Conservation (phyloP, 345 rosid genomes). For the Citrus reticulata region DNA sequence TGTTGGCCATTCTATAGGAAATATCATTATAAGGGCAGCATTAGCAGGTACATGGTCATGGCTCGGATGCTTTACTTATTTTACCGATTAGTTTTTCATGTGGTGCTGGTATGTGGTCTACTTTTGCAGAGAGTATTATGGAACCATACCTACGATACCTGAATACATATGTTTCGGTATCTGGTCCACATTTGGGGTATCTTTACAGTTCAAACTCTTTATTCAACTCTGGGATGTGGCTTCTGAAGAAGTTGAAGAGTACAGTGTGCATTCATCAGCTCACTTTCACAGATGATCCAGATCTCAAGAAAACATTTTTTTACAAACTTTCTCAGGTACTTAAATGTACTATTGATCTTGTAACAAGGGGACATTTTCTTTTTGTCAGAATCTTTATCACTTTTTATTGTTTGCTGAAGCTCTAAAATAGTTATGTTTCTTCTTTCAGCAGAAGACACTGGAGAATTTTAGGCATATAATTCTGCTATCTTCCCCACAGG, state of each 20-base stretch:
- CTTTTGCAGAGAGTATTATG: constrained; percentile 70
- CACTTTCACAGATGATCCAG: constrained; percentile 87
- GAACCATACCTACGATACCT: constrained; percentile 74
- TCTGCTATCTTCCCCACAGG: constrained; percentile 94
- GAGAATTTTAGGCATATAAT: constrained; percentile 68
- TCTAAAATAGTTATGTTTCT: constrained; percentile 18
- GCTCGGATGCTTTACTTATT: constrained; percentile 4
- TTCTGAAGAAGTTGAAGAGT: constrained; percentile 83
- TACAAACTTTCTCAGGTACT: constrained; percentile 82
- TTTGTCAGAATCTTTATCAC: background rate
- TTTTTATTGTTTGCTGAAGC: background rate
- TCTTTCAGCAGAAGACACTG: constrained; percentile 82
- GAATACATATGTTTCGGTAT: constrained; percentile 71
- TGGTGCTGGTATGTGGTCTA: constrained; percentile 7
- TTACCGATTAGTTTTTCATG: background rate
- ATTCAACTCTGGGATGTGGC: constrained; percentile 93
- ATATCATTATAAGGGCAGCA: constrained; percentile 81
- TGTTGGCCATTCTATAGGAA: constrained; percentile 97
- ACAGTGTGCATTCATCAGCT: constrained; percentile 96
- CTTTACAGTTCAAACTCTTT: constrained; percentile 88
- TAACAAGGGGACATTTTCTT: background rate
- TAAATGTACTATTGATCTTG: background rate
- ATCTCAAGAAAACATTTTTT: constrained; percentile 72
- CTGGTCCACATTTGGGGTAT: constrained; percentile 96
- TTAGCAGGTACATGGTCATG: constrained; percentile 55